A percentile compares a stretch with the other conserved stretches of the same genome.
These are phyloP conservation scores for Clavariopsis aquatica DNA, from an alignment of 495 filamentous ascomycete species.

Conservation along the genomic window DNA sequence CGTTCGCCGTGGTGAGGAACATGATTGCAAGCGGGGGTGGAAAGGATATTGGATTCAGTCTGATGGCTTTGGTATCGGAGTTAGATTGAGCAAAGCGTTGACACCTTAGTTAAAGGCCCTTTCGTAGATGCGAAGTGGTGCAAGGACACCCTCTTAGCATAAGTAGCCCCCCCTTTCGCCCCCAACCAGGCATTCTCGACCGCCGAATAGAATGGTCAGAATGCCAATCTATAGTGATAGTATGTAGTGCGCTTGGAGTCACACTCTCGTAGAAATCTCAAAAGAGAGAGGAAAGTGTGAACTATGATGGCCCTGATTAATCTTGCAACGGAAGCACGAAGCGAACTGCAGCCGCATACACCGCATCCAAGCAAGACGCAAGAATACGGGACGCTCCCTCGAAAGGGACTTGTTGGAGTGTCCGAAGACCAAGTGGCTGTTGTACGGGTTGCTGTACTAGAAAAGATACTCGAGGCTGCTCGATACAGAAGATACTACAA, in stretches of 20 bases:
- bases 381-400: conserved; percentile 33
- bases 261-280: conserved; percentile 38
- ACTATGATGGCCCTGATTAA: conserved; percentile 43
- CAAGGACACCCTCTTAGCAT: no score
- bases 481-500: no score
- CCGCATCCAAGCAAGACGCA: conserved; percentile 35
- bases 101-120: no score
- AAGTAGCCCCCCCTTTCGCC: no score
- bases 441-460: conserved; percentile 28
- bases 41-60: conserved; percentile 35
- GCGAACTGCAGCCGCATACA: conserved; percentile 35
- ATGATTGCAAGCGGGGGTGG: conserved; percentile 25
- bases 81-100: neutral
- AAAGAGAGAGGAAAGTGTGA: conserved; percentile 40
- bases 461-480: neutral
- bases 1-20: conserved; percentile 23
- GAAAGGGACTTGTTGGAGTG: conserved; percentile 34
- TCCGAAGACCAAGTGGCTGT: conserved; percentile 37
- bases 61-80: conserved; percentile 39
- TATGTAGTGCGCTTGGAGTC: conserved; percentile 40
- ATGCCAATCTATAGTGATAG: neutral
- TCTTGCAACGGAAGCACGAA: conserved; percentile 41
- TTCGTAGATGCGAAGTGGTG: no score
- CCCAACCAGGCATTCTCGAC: no score
- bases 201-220: no score